Evolutionary conservation across 768 basidiomycete genomes (phyloP), one percentile per base, ranked within the genome.

Genomic region (Pleurotus salmoneostramineus): DNA sequence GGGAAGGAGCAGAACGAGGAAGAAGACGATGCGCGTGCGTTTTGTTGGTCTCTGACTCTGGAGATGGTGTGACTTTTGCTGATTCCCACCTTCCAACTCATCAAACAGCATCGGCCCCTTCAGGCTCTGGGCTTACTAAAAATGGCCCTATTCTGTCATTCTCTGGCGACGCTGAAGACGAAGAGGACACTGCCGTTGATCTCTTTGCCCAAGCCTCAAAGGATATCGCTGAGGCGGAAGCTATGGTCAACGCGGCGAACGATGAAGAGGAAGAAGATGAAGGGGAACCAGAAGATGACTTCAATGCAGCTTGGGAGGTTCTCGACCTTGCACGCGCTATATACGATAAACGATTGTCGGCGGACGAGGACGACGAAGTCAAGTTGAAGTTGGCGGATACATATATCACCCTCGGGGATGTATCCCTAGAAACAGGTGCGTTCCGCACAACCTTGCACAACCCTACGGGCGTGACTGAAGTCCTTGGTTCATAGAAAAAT

Each of bases 251-350:
- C 0, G 83, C 76, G 0, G 84, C 79, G 0, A 82, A 77, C 3
- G 84, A 81, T 5, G 84, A 75, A 1, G 86, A 80, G 6, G 90
- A 74, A 2, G 90, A 74, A 2, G 89, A 84, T 3, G 89, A 87
- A 10, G 89, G 69, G 3, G 93, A 91, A 64, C 93, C 92, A 0
- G 96, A 97, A 65, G 97, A 99, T 64, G 97, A 98, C 66, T 97
- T 97, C 71, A 97, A 96, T 63, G 93, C 93, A 27, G 94, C 97
- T 10, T 99, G 96, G 95, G 92, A 97, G 67, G 88, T 96, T 2
- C 78, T 99, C n/a, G 97, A 99, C 64, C 84, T 96, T 57, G 95
- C 96, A 17, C 81, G 95, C 42, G 84, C 88, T 8, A 88, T 96
- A 59, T 95, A 92, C 65, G 84, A 87, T 62, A 89, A 88, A 69